Conservation (phyloP, 345 rosid species). For the Hypericum androsaemum region DNA sequence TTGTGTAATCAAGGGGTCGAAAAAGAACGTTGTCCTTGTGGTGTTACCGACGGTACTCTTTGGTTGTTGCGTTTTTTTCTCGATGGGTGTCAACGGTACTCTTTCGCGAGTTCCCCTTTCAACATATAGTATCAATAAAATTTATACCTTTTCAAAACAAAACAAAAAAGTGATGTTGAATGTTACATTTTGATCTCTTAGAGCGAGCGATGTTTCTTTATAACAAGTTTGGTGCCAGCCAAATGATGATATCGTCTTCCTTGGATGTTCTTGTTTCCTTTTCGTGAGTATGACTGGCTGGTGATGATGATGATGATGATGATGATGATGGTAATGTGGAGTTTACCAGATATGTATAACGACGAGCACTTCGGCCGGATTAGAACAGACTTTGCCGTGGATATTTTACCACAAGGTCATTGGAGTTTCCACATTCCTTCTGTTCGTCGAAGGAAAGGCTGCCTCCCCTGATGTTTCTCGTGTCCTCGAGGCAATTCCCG, state of each 20-base stretch:
- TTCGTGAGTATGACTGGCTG: too few relatives aligned
- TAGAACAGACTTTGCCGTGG: slow-evolving; percentile 88
- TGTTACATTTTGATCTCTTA: too few relatives aligned
- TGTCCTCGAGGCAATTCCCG: slow-evolving; percentile 67
- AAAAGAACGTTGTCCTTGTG: neutral
- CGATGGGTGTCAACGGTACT: too few relatives aligned
- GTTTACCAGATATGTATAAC: slow-evolving; percentile 64
- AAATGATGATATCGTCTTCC: too few relatives aligned
- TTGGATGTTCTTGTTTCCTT: too few relatives aligned
- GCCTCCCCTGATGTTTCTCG: slow-evolving; percentile 58
- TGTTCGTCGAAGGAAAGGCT: slow-evolving; percentile 95
- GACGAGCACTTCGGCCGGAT: slow-evolving; percentile 86
- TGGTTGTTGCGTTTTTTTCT: neutral
- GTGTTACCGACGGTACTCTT: neutral
- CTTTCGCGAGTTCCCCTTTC: too few relatives aligned
- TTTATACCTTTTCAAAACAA: too few relatives aligned
- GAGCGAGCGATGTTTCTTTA: too few relatives aligned
- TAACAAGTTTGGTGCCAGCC: too few relatives aligned
- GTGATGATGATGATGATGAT: neutral
- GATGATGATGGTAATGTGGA: neutral
- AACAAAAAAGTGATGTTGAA: too few relatives aligned
- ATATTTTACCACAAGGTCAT: slow-evolving; percentile 78
- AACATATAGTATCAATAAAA: too few relatives aligned
- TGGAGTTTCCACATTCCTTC: slow-evolving; percentile 75
- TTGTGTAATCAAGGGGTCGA: neutral